Evolutionary conservation across 768 basidiomycete genomes (phyloP).

Genomic region (Hygrocybe coccinea): DNA sequence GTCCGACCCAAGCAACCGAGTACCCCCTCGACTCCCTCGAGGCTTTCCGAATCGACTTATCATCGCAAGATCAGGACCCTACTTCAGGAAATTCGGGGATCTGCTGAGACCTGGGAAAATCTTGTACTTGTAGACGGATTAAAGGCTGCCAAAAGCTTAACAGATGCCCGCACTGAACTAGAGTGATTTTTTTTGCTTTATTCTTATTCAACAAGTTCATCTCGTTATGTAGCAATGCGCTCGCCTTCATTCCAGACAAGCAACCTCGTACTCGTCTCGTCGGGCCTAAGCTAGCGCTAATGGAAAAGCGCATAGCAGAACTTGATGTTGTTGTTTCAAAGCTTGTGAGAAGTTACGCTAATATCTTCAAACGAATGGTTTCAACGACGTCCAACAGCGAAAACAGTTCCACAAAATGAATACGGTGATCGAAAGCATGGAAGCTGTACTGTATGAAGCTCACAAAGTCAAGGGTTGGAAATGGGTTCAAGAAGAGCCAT

Average conservation of each 20-base stretch:
- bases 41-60: constrained; percentile 65
- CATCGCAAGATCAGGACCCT: constrained; percentile 72
- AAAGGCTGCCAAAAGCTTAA: constrained; percentile 62
- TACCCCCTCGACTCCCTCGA: constrained; percentile 43
- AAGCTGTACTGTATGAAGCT: constrained; percentile 61
- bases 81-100: constrained; percentile 60
- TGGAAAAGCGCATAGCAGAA: constrained; percentile 61
- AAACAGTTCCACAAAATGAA: constrained; percentile 70
- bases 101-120: constrained; percentile 77
- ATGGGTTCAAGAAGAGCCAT: constrained; percentile 65
- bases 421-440: constrained; percentile 57
- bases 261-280: constrained; percentile 58
- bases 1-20: constrained; percentile 40
- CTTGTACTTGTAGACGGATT: constrained; percentile 75
- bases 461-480: constrained; percentile 64
- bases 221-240: constrained; percentile 50
- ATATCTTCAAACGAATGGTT: background rate
- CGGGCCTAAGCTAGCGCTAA: constrained; percentile 57
- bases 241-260: constrained; percentile 50
- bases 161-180: constrained; percentile 78
- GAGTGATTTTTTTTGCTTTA: constrained; percentile 39
- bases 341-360: constrained; percentile 47
- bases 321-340: constrained; percentile 56
- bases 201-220: constrained; percentile 7
- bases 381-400: constrained; percentile 38